Conservation (phyloP, 306 rosid genomes). For the Gastrolobium villosum region DNA sequence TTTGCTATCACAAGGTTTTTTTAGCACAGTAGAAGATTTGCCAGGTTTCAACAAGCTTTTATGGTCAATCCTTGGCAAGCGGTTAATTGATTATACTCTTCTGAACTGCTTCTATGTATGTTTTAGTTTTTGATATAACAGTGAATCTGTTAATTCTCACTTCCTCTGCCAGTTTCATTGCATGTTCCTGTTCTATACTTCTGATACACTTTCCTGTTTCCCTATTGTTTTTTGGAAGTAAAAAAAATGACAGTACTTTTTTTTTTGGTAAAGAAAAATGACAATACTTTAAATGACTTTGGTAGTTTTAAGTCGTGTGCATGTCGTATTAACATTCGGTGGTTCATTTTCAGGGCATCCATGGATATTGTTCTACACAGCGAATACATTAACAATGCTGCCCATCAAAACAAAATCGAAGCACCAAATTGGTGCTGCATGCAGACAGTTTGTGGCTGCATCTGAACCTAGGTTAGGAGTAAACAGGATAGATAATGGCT, state of each 20-base stretch:
- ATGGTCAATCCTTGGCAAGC: neutral
- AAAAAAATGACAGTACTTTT: neutral
- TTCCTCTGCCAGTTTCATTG: neutral
- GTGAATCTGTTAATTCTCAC: constrained; percentile 3
- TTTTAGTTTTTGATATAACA: neutral
- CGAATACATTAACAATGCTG: constrained; percentile 62
- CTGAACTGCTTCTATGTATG: neutral
- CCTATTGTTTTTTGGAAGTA: neutral
- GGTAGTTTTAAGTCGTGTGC: constrained; percentile 29
- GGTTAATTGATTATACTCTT: constrained; percentile 2
- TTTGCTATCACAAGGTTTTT: constrained; percentile 14
- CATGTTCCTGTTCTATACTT: neutral
- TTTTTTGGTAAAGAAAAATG: neutral
- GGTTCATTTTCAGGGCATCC: constrained; percentile 83
- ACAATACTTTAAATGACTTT: neutral
- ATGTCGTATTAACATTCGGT: constrained; percentile 41
- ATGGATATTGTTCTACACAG: constrained; percentile 93
- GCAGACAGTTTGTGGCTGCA: constrained; percentile 52
- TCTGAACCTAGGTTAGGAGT: constrained; percentile 62
- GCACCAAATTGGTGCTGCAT: constrained; percentile 62
- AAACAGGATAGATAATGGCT: constrained; percentile 54
- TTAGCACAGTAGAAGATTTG: constrained; percentile 15
- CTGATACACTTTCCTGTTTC: neutral
- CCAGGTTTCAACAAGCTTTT: constrained; percentile 22
- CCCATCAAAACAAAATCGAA: constrained; percentile 68